Percentiles rank a stretch among this genome's conserved stretches.
Evolutionary conservation across 2,329 filamentous ascomycete species (phyloP).

Genomic region (Colletotrichum musicola): DNA sequence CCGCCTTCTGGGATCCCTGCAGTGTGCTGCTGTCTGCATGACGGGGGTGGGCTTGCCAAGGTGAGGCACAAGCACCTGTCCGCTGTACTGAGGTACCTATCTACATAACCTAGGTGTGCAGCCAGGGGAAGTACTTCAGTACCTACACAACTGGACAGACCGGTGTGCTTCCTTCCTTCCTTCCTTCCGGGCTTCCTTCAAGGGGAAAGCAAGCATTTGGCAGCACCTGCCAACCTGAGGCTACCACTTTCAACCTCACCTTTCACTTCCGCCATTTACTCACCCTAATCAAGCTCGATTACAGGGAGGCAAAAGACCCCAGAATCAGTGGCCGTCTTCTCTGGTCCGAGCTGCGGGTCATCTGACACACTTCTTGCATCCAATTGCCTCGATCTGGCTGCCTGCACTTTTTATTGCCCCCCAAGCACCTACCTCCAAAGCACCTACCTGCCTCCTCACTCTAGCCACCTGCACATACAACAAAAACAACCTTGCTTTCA

Average conservation of each 20-base stretch:
- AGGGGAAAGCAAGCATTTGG: constrained; percentile 8
- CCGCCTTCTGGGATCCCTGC: constrained; percentile 26
- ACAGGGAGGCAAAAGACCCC: constrained; percentile 6
- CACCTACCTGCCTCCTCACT: constrained; percentile 1
- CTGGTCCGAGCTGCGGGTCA: constrained; percentile 6
- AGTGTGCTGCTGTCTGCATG: constrained; percentile 13
- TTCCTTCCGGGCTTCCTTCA: constrained; percentile 4
- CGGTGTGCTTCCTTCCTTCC: constrained; percentile 8
- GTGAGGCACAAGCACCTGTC: neutral
- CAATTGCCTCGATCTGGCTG: neutral
- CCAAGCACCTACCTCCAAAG: neutral
- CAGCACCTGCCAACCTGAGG: constrained; percentile 13
- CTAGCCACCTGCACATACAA: neutral
- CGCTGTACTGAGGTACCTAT: neutral
- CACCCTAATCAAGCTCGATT: neutral
- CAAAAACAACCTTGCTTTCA: neutral
- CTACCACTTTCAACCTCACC: constrained; percentile 11
- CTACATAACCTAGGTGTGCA: neutral
- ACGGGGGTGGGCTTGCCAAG: constrained; percentile 19
- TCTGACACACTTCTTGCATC: constrained; percentile 22
- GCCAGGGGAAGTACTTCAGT: too few species aligned
- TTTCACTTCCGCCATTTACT: constrained; percentile 1
- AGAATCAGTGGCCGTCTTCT: neutral
- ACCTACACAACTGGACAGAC: neutral
- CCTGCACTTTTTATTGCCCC: neutral